These are phyloP conservation scores for Ambrosia trifida DNA, from an alignment of 129 eudicot species.

Conservation along the genomic window DNA sequence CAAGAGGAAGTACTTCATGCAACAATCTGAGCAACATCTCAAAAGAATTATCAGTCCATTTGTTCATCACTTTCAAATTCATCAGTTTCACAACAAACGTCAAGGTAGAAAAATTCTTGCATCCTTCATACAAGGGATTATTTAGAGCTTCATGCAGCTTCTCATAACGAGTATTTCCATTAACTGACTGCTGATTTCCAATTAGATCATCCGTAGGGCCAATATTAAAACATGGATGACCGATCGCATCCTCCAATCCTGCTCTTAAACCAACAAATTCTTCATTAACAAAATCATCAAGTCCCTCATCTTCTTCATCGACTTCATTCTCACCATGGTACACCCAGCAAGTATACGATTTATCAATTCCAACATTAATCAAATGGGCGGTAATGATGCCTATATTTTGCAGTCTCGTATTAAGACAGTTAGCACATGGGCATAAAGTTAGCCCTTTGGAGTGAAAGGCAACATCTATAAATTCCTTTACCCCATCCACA, in stretches of 20 bases:
- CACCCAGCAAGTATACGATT: conserved; percentile 12
- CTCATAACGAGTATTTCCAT: too few species aligned
- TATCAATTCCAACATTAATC: neutral
- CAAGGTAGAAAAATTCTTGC: too few species aligned
- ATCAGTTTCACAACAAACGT: neutral
- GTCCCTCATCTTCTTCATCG: neutral
- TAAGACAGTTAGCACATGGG: conserved; percentile 5
- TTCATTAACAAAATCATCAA: too few species aligned
- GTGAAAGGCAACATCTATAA: neutral
- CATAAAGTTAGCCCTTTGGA: conserved; percentile 1
- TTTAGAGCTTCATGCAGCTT: too few species aligned
- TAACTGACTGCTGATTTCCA: neutral
- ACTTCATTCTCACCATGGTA: conserved; percentile 9
- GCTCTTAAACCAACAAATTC: conserved; percentile 6
- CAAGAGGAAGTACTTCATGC: neutral
- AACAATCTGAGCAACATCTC: too few species aligned
- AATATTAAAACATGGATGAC: conserved; percentile 12
- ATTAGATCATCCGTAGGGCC: conserved; percentile 2
- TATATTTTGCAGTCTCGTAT: conserved; percentile 1
- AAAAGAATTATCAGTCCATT: neutral
- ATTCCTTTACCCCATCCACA: neutral
- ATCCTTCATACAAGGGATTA: too few species aligned
- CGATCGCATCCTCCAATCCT: conserved; percentile 9
- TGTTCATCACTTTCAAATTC: conserved; percentile 16
- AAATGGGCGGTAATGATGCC: neutral